Percentiles rank a stretch among this genome's conserved stretches.
Conservation (phyloP, 345 rosid genomes). For the Pseudoturritis turrita region DNA sequence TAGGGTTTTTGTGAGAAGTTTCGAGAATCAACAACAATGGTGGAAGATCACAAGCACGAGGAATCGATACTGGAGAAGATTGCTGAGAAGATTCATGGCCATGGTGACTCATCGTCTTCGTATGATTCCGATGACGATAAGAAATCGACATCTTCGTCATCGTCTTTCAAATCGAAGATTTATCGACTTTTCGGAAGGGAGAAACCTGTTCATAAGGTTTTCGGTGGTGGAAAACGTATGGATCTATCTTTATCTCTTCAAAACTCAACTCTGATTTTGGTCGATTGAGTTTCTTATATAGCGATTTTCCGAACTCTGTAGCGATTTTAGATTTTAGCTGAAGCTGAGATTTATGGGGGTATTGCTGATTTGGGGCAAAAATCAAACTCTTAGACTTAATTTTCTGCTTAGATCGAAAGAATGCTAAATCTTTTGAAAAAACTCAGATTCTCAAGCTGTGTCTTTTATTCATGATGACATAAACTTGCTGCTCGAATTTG, state of each 20-base stretch:
- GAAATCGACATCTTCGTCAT: slow-evolving; percentile 30
- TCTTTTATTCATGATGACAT: too few relatives aligned
- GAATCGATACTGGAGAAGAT: slow-evolving; percentile 40
- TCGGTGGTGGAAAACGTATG: slow-evolving; percentile 79
- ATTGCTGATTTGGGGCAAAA: not conserved
- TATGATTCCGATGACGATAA: slow-evolving; percentile 50
- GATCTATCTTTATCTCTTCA: not conserved
- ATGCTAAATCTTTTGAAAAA: not conserved
- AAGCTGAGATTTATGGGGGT: not conserved
- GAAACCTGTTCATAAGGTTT: slow-evolving; percentile 56
- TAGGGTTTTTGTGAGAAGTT: slow-evolving; percentile 6
- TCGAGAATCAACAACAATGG: slow-evolving; percentile 16
- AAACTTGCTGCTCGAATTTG: not conserved
- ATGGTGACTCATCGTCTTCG: slow-evolving; percentile 42
- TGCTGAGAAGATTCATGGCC: slow-evolving; percentile 39
- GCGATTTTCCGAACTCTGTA: not conserved
- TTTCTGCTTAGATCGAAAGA: not conserved
- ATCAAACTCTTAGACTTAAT: not conserved
- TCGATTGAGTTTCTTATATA: not conserved
- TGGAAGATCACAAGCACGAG: slow-evolving; percentile 31
- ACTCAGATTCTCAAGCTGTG: not conserved
- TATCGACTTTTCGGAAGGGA: slow-evolving; percentile 72
- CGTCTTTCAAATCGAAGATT: slow-evolving; percentile 45
- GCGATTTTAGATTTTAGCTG: not conserved
- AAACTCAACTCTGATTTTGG: not conserved